phyloP scores from a whole-genome alignment of 2,329 filamentous ascomycete species.

The Xylaria sp. region DNA sequence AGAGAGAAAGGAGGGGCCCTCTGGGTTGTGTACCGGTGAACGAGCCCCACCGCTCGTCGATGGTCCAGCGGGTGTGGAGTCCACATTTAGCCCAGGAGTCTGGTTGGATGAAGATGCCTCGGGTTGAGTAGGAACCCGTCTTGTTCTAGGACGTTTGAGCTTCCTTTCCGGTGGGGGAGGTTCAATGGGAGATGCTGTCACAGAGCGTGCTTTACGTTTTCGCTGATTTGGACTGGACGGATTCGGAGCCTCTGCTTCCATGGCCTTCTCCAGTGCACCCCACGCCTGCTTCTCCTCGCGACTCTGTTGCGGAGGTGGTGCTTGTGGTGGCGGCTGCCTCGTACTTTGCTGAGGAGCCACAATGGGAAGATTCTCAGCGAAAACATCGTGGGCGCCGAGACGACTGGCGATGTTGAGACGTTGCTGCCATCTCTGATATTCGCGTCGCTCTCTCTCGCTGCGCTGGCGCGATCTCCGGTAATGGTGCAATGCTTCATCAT shows the following conservation, averaged over 20 bases:
- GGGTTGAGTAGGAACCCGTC: conserved; percentile 66
- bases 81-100: conserved; percentile 34
- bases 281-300: conserved; percentile 85
- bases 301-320: conserved; percentile 72
- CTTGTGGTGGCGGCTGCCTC: conserved; percentile 63
- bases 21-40: conserved; percentile 49
- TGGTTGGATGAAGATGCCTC: conserved; percentile 59
- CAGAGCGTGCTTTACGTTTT: conserved; percentile 79
- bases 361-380: conserved; percentile 69
- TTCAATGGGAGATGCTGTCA: conserved; percentile 76
- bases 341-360: conserved; percentile 71
- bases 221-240: conserved; percentile 61
- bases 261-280: conserved; percentile 89
- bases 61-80: conserved; percentile 34
- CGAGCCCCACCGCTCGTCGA: conserved; percentile 28
- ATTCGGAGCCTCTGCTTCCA: conserved; percentile 70
- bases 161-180: conserved; percentile 78
- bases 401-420: conserved; percentile 84
- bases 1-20: conserved; percentile 81
- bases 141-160: conserved; percentile 86
- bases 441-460: conserved; percentile 65
- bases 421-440: conserved; percentile 81
- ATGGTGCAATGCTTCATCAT: conserved; percentile 69
- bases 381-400: conserved; percentile 78
- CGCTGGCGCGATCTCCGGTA: conserved; percentile 65